These are phyloP conservation scores for Pyrenochaeta sp. DNA, from an alignment of 2,329 filamentous ascomycete species.

Conservation along the genomic window DNA sequence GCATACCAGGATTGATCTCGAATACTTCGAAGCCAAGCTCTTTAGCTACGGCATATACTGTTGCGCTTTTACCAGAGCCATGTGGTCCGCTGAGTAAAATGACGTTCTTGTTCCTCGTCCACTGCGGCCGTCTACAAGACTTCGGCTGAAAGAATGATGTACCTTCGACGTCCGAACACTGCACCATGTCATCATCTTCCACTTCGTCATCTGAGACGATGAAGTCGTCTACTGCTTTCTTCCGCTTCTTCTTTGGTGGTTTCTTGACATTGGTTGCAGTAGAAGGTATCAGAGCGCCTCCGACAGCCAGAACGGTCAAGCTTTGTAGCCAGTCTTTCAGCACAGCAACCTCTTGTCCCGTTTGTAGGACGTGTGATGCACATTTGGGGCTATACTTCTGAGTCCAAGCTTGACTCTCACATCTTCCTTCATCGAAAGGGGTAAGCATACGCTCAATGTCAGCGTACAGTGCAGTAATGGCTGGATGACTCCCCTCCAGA, in stretches of 20 bases:
- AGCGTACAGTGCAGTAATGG: constrained; percentile 66
- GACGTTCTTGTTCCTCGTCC: constrained; percentile 67
- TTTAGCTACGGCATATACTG: constrained; percentile 89
- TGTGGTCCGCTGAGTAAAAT: constrained; percentile 89
- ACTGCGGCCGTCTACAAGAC: constrained; percentile 44
- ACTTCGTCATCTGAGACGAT: constrained; percentile 45
- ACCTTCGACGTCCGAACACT: constrained; percentile 72
- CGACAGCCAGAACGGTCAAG: constrained; percentile 79
- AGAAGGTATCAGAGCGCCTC: constrained; percentile 56
- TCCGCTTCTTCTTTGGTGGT: constrained; percentile 68
- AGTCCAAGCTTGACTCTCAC: constrained; percentile 76
- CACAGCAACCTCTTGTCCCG: constrained; percentile 72
- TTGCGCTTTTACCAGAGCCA: constrained; percentile 92
- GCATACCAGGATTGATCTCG: constrained; percentile 86
- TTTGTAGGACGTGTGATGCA: constrained; percentile 78
- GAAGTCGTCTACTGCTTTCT: constrained; percentile 55
- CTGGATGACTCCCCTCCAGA: constrained; percentile 59
- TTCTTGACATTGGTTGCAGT: constrained; percentile 28
- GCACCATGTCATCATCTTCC: constrained; percentile 62
- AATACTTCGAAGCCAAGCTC: constrained; percentile 95
- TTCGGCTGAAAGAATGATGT: constrained; percentile 55
- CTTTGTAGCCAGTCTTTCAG: constrained; percentile 83
- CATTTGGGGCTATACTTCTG: constrained; percentile 83
- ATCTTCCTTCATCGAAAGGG: constrained; percentile 80
- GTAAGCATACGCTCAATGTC: constrained; percentile 70